A percentile compares a stretch with the other conserved stretches of the same genome.
Evolutionary conservation across 306 rosid genomes (phyloP).

Genomic region (Fragaria ananassa): DNA sequence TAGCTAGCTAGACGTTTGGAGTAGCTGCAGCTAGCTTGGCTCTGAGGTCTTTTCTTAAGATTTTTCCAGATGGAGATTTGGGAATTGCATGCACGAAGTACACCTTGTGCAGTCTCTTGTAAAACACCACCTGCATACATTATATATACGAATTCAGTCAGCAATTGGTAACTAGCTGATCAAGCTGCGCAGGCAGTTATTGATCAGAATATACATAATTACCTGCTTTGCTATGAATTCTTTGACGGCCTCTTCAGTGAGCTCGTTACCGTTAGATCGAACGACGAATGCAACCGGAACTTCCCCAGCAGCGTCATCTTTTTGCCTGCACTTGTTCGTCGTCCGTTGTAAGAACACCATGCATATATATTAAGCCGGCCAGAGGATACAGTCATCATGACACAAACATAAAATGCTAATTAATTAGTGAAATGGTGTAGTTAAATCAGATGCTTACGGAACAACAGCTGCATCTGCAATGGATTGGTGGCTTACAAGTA

Average conservation of each 20-base stretch:
- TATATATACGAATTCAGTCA: neutral
- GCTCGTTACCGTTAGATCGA: slow-evolving; percentile 46
- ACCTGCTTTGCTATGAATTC: slow-evolving; percentile 80
- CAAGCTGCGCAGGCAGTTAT: neutral
- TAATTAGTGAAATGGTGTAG: too few relatives aligned
- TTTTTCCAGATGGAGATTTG: slow-evolving; percentile 83
- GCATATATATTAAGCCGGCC: neutral
- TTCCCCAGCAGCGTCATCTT: slow-evolving; percentile 82
- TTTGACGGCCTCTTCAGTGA: slow-evolving; percentile 66
- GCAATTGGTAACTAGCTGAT: neutral
- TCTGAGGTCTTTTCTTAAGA: slow-evolving; percentile 76
- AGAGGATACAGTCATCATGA: neutral
- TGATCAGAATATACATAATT: slow-evolving; percentile 5
- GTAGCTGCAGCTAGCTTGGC: slow-evolving; percentile 47
- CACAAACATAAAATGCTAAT: too few relatives aligned
- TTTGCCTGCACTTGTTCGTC: slow-evolving; percentile 44
- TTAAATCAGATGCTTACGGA: slow-evolving; percentile 51
- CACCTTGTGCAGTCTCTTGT: slow-evolving; percentile 75
- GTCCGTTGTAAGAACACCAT: neutral
- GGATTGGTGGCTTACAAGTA: slow-evolving; percentile 71
- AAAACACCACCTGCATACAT: slow-evolving; percentile 67
- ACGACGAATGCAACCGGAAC: slow-evolving; percentile 91
- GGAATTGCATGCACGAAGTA: slow-evolving; percentile 75
- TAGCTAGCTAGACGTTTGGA: neutral
- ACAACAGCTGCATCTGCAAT: slow-evolving; percentile 91